Percentiles rank a stretch among this genome's conserved stretches.
phyloP scores from a whole-genome alignment of 2,329 filamentous ascomycete species.

The Macrophomina phaseolina region DNA sequence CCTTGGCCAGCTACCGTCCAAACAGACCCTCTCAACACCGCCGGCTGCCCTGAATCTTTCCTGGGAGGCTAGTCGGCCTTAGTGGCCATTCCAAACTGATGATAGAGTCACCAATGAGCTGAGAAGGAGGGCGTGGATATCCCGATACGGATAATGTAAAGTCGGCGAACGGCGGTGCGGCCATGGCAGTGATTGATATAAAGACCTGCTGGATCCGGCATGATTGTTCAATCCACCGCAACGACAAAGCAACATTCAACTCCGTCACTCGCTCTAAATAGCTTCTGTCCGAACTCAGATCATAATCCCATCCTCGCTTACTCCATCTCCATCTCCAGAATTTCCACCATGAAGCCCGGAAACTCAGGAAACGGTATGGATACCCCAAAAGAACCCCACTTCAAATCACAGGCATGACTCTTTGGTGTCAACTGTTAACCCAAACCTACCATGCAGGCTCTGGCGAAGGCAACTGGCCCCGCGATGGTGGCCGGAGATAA shows the following conservation, averaged over 20 bases:
- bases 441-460: neutral
- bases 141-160: conserved; percentile 3
- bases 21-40: conserved; percentile 7
- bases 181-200: neutral
- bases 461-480: conserved; percentile 2
- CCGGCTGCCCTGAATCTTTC: neutral
- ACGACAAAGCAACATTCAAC: neutral
- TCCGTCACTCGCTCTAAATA: neutral
- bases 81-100: conserved; percentile 2
- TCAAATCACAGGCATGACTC: neutral
- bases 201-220: neutral
- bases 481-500: conserved; percentile 5
- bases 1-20: neutral
- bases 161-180: neutral
- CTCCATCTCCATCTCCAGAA: neutral
- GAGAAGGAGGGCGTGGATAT: neutral
- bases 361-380: conserved; percentile 9
- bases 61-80: neutral
- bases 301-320: neutral
- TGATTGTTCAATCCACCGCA: neutral
- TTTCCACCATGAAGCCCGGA: neutral
- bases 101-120: neutral
- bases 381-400: neutral
- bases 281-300: neutral
- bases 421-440: neutral